Evolutionary conservation across 495 filamentous ascomycete genomes (phyloP).

Genomic region (Paragyromitra xinjiangensis): DNA sequence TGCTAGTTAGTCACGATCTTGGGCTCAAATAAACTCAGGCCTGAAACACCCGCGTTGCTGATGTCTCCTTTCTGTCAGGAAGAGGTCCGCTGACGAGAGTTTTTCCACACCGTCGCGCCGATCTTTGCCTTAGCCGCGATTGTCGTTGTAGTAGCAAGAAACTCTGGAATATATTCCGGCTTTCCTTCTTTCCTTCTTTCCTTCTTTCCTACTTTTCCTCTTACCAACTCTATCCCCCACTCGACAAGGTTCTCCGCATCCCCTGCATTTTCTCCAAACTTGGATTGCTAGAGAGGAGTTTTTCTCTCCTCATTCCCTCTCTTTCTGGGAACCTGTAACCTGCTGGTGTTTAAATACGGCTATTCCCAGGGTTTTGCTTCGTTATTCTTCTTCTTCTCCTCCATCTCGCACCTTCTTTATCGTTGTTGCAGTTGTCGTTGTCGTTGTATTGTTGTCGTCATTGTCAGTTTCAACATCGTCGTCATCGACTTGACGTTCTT

Average conservation of each 20-base stretch:
- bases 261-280: slow-evolving; percentile 11
- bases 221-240: slow-evolving; percentile 12
- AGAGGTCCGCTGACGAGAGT: slow-evolving; percentile 24
- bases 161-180: slow-evolving; percentile 25
- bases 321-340: neutral
- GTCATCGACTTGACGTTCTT: neutral
- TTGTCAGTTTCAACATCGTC: neutral
- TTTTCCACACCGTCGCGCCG: neutral
- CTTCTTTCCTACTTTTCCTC: neutral
- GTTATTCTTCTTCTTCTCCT: neutral
- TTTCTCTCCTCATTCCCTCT: neutral
- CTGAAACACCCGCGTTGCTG: neutral
- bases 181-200: neutral
- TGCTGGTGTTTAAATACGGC: neutral
- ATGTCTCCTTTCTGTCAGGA: neutral
- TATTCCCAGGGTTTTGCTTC: neutral
- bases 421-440: neutral
- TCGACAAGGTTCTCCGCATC: slow-evolving; percentile 25
- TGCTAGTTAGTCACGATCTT: slow-evolving; percentile 11
- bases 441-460: neutral
- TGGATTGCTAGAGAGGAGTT: slow-evolving; percentile 6
- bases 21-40: slow-evolving; percentile 5
- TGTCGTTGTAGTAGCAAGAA: slow-evolving; percentile 8
- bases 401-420: neutral
- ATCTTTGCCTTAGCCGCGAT: neutral